Evolutionary conservation across 2,329 filamentous ascomycete genomes (phyloP), one percentile per base, ranked within the genome.

Genomic region (Thelonectria blattea): DNA sequence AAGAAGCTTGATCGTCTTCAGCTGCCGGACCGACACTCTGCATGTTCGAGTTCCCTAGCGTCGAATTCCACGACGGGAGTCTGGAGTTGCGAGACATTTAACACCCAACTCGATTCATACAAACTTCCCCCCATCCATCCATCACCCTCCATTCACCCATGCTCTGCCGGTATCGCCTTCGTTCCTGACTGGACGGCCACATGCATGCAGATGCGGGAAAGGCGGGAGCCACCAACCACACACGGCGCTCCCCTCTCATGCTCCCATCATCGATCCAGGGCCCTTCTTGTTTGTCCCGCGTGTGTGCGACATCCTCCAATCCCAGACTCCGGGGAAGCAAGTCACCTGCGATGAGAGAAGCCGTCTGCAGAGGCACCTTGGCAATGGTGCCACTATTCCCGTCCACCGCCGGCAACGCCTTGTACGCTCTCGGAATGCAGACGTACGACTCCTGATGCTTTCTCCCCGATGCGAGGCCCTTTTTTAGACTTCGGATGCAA

Each of bases 121-220:
- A 10, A 24, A 24, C 22, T 32, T 52, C 39, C 49, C 42, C 39
- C 49, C 42, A 34, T 39, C 43, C 50, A 49, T 41, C 49, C 41
- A 47, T 37, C 24, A 20, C 42, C 43, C 41, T 52, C 50, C 22
- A 22, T 50, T 24, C 10, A 47, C 17, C 42, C 52, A 32, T 51
- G 34, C 58, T 30, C 48, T 22, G 47, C 62, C 62, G 62, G 60
- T 59, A 62, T 64, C 60, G 56, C 62, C 48, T 52, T 37, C 24
- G 48, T 52, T 24, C 48, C 52, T 62, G 52, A 62, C 52, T 48
- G 60, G 60, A n/a, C 48, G 39, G 18, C 11, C 9, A 39, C 10
- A 56, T 45, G 39, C 49, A 56, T 52, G 34, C 51, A 41, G 9
- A 50, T 53, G 57, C 57, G 53, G 52, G 51, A 52, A n/a, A 6